Evolutionary conservation across 345 rosid genomes (phyloP).

Genomic region (Iberis pinnata): DNA sequence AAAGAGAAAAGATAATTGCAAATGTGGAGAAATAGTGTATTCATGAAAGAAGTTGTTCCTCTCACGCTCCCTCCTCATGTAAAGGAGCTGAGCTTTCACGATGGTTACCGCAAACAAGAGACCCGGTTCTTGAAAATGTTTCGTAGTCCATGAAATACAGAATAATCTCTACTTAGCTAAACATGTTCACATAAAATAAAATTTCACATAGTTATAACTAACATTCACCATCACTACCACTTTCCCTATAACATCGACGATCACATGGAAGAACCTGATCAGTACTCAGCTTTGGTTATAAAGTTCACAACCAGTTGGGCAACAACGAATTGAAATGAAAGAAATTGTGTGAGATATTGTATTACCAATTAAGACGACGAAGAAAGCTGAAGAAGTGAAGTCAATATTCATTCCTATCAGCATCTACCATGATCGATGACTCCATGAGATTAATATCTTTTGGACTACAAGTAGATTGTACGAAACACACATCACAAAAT

Average conservation of each 20-base stretch:
- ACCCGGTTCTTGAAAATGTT: neutral
- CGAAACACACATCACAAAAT: conserved; percentile 78
- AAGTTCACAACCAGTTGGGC: conserved; percentile 95
- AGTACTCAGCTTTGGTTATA: conserved; percentile 94
- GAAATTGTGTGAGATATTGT: neutral
- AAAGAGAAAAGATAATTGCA: no score
- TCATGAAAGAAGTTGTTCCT: no score
- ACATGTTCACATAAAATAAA: neutral
- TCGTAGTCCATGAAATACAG: neutral
- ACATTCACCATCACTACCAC: conserved; percentile 99
- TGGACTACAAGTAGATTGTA: conserved; percentile 95
- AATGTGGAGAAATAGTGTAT: no score
- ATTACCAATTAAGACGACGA: neutral
- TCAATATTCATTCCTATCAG: conserved; percentile 99
- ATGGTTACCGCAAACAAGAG: conserved; percentile 54
- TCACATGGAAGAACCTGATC: conserved; percentile 96
- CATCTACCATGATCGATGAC: conserved; percentile 85
- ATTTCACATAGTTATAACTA: conserved; percentile 9
- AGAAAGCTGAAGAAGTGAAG: no score
- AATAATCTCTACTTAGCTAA: neutral
- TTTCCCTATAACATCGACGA: conserved; percentile 94
- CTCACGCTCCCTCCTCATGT: conserved; percentile 96
- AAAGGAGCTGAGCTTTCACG: conserved; percentile 81
- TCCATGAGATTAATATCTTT: conserved; percentile 98
- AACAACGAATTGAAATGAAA: conserved; percentile 88